Base-by-base conservation (phyloP, 192 early-diverging fungal species). In the Podila epigama region DNA sequence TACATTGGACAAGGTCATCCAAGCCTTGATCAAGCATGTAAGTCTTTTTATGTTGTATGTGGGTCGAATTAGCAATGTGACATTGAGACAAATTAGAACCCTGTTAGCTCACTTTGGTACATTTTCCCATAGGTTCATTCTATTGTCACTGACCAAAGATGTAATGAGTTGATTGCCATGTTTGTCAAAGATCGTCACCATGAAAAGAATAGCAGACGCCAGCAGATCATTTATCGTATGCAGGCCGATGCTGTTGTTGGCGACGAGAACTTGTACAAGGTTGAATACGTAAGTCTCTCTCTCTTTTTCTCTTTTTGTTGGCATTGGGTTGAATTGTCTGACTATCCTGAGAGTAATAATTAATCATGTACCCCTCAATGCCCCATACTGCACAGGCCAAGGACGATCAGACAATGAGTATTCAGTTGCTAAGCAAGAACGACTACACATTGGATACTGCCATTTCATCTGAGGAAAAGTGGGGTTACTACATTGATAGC, bases 401-500 rank as follows among this genome's bases (percentile, higher is more conserved):
- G 36, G 79, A 78, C 12, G 90, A 88, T 50, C 54, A 75, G 25
- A 69, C 86, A 20, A 87, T 98, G 82, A 92, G 93, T 9, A 90
- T 97, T 29, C 96, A 98, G 83, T 72, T 97, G 39, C 72, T 99
- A 42, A 86, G 88, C 33, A 95, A 95, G 65, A 94, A 97, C 60
- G 97, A 99, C 69, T 89, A 92, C 51, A 90, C 92, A 32, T 56
- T 91, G 31, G 93, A 95, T 60, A 89, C 89, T 37, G 85, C 90
- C 0, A 87, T 96, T 29, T 91, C 92, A 2, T 87, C 90, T 20
- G 95, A 98, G 72, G 97, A 98, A 81, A 91, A 90, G 48, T 99
- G 96, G 92, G 93, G 93, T 16, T 88, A 97, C 72, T 99, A 98
- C 60, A 93, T 99, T 20, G 94, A 95, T 80, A 93, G 92, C 65